Base-by-base conservation (phyloP, 2,329 filamentous ascomycete species). In the Cladophialophora bantiana region DNA sequence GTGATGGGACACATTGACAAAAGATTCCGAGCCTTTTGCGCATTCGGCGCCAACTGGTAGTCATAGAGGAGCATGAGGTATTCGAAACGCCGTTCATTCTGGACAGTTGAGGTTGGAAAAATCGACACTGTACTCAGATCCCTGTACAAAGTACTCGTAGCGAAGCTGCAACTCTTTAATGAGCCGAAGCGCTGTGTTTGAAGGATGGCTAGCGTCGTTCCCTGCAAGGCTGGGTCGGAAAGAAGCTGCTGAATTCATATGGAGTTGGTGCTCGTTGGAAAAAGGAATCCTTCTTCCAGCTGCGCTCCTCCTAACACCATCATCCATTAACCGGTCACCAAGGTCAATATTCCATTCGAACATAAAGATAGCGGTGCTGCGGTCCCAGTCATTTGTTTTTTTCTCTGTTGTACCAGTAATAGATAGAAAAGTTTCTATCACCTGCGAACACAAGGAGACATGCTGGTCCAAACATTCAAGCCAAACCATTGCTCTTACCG, bases 1-100 rank as follows among this genome's bases (percentile, higher is more conserved):
- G 61, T 56, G 12, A 68, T 68, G 20, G 32, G 40, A 60, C 13
- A 32, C 20, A 36, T 60, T n/a, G 31, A 20, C 35, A 66, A 48
- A 50, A 68, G 56, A 36, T 66, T 56, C 20, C 55, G 54, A 10
- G 45, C 15, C 20, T 67, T 66, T 50, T 55, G 54, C 10, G 56
- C 32, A 10, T 62, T 67, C 5, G 60, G 53, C 13, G 60, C 55
- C 32, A 67, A 70, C 36, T 70, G 56, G 38, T 70, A 64, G 62
- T 65, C 57, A 20, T 55, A 67, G 20, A 54, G 45, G 52, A 67
- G 54, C 15, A 67, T 42, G 18, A 42, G 38, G 34, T 31, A 34
- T 48, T 56, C 52, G 60, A 57, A 31, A 63, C n/a, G 60, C 20
- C 55, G n/a, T 53, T 38, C 38, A 62, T 56, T n/a, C 9, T 48